Evolutionary conservation across 163 green algal genomes (phyloP).

Genomic region (Scenedesmus sp.): DNA sequence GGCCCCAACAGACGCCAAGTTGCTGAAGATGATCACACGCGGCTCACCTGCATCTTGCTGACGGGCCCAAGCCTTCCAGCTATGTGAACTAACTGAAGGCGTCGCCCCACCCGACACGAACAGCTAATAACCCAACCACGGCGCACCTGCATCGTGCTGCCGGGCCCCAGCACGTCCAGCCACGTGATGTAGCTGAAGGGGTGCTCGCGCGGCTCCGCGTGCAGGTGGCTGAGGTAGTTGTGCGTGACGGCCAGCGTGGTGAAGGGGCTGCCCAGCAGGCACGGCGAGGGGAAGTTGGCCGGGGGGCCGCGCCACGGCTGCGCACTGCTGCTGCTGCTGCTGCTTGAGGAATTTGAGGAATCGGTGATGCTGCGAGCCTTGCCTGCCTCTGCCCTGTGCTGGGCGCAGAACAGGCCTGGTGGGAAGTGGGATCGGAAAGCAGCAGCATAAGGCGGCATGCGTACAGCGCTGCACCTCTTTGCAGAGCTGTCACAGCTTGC

Average conservation of each 20-base stretch:
- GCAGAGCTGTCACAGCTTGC: background rate
- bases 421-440: background rate
- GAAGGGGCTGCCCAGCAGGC: constrained; percentile 15
- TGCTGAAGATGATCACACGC: too few relatives aligned
- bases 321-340: background rate
- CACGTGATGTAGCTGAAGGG: constrained; percentile 40
- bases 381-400: background rate
- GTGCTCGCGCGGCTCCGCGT: constrained; percentile 27
- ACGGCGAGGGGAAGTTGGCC: constrained; percentile 20
- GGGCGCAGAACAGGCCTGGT: background rate
- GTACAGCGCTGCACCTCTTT: background rate
- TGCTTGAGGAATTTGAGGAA: background rate
- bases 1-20: too few relatives aligned
- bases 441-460: background rate
- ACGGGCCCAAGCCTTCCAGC: too few relatives aligned
- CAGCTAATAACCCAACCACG: too few relatives aligned
- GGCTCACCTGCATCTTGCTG: too few relatives aligned
- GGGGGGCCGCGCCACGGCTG: background rate
- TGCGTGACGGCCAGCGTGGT: constrained; percentile 30
- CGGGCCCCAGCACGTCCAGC: constrained; percentile 8
- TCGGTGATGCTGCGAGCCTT: background rate
- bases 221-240: constrained; percentile 40
- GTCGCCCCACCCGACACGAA: too few relatives aligned
- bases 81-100: too few relatives aligned
- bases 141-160: constrained; percentile 11